Evolutionary conservation across 179 eudicot species (phyloP), one percentile per base, ranked within the genome.

Genomic region (Gypsophila paniculata): DNA sequence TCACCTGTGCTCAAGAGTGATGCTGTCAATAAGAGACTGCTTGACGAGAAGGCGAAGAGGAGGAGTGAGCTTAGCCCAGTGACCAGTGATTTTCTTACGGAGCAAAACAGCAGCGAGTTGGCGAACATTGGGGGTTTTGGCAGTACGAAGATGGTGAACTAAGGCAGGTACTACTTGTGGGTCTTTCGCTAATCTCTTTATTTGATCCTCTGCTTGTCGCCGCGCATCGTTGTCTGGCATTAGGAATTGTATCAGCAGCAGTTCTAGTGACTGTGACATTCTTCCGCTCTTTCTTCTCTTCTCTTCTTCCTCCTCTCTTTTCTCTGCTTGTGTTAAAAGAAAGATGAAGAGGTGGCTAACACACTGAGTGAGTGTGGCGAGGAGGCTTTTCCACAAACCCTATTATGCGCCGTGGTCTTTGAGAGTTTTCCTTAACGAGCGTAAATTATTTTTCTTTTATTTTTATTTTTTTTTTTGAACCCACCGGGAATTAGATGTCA

Each of bases 201-300:
- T 94, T 77, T 94, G 97, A 69, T 94, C 97, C 76, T 94, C 99
- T 12, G 97, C 97, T 81, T 94, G 96, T 49, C 91, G 76, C 42
- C 99, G 74, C 2, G 97, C 99, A 44, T 94, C 99, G 65, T 91
- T 94, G 80, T 94, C 99, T 6, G 99, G 97, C 99, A 94, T 94
- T 69, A 94, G 71, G 81, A 91, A 91, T 77, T 94, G 99, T 39
- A 91, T 91, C 39, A 94, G 78, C 25, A 91, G 84, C 10, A 94
- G 77, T 70, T 91, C 99, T 71, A 94, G 75, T 49, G 99, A 94
- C 73, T 94, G 97, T 52, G 96, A 52, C 78, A 75, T 75, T 58
- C 13, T 68, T 53, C 15, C 9, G 4, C 10, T 6, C 26, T 8
- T 3, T 34, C 10, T 9, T 42, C 8, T 42, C 11, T 42, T 8